Evolutionary conservation across 73 alveolate genomes (phyloP).

Genomic region (Tetrahymena thermophila): DNA sequence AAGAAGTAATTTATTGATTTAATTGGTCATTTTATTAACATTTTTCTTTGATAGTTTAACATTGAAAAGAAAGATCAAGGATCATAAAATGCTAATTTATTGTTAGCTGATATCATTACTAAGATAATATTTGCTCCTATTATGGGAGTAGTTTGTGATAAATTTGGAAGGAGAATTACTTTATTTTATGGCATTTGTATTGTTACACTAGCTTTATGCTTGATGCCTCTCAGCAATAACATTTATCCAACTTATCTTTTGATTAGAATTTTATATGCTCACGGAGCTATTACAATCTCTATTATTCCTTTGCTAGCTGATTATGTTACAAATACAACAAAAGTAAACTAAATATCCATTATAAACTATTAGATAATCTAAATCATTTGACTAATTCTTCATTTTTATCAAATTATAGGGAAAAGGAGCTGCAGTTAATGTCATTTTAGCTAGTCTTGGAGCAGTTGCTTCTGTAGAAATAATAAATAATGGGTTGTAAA

Average conservation of each 20-base stretch:
- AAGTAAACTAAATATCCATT: neutral
- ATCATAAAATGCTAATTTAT: slow-evolving; percentile 21
- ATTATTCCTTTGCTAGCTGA: slow-evolving; percentile 36
- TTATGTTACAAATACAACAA: slow-evolving; percentile 23
- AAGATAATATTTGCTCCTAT: slow-evolving; percentile 34
- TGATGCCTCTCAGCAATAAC: slow-evolving; percentile 23
- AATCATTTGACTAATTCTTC: neutral
- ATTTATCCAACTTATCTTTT: slow-evolving; percentile 33
- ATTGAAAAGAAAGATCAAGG: neutral
- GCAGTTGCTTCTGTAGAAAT: slow-evolving; percentile 38
- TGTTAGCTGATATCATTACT: slow-evolving; percentile 31
- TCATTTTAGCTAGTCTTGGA: slow-evolving; percentile 36
- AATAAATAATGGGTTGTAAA: slow-evolving; percentile 8
- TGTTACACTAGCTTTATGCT: slow-evolving; percentile 1
- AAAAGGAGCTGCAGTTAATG: slow-evolving; percentile 38
- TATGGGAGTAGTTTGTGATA: slow-evolving; percentile 34
- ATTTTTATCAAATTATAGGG: neutral
- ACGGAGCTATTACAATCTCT: slow-evolving; percentile 37
- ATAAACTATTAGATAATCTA: neutral
- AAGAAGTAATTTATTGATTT: neutral
- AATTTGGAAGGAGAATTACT: slow-evolving; percentile 29
- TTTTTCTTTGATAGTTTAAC: neutral
- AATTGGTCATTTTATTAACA: neutral
- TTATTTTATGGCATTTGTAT: slow-evolving; percentile 13
- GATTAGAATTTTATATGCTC: slow-evolving; percentile 30